These are phyloP conservation scores for Ramularia endophylla DNA, from an alignment of 2,329 filamentous ascomycete genomes.

Conservation along the genomic window DNA sequence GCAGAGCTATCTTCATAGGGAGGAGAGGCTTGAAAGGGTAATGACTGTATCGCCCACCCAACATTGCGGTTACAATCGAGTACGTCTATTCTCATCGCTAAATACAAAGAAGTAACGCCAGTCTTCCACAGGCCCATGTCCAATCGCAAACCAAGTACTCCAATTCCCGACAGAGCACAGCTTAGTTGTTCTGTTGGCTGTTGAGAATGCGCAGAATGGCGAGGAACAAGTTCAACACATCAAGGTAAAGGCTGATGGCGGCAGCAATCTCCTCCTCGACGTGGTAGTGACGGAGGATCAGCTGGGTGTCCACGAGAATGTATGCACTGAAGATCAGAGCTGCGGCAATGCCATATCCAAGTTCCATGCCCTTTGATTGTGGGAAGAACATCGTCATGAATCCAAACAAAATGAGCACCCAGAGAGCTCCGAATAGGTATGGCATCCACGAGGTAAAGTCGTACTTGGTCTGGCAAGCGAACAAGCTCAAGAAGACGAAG, in stretches of 20 bases:
- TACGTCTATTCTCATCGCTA: no score
- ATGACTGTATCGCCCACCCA: no score
- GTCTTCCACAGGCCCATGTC: no score
- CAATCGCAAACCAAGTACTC: background rate
- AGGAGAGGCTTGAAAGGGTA: no score
- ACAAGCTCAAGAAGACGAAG: slow-evolving; percentile 61
- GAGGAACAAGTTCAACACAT: slow-evolving; percentile 72
- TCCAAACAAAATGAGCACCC: slow-evolving; percentile 85
- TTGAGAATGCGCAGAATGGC: slow-evolving; percentile 94
- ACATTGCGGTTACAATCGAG: no score
- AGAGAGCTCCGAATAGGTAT: slow-evolving; percentile 84
- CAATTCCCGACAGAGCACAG: background rate
- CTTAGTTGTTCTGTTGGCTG: slow-evolving; percentile 86
- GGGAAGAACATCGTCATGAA: slow-evolving; percentile 92
- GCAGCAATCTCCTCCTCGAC: slow-evolving; percentile 55
- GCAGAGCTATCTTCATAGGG: no score
- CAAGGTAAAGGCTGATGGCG: slow-evolving; percentile 78
- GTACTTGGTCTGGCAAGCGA: slow-evolving; percentile 96
- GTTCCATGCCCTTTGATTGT: slow-evolving; percentile 70
- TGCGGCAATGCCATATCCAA: slow-evolving; percentile 74
- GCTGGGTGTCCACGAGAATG: slow-evolving; percentile 92
- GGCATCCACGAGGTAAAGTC: slow-evolving; percentile 98
- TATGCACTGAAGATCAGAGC: slow-evolving; percentile 92
- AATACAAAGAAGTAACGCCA: no score
- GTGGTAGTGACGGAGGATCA: slow-evolving; percentile 92